A percentile compares a stretch with the other conserved stretches of the same genome.
phyloP scores from a whole-genome alignment of 2,329 filamentous ascomycete genomes.

The Sporothrix pallida region DNA sequence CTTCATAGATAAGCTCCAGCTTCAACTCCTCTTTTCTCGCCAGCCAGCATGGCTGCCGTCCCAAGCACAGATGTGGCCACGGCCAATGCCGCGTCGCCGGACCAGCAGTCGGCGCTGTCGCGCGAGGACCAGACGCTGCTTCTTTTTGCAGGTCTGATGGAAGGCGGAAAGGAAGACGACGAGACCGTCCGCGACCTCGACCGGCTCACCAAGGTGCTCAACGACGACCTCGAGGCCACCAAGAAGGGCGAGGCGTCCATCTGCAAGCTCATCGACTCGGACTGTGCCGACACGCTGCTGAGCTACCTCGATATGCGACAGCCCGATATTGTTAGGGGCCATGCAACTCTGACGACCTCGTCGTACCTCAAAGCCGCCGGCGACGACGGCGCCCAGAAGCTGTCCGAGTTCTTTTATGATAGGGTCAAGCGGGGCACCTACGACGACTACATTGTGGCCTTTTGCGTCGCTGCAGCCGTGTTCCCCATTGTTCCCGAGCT shows the following conservation, averaged over 20 bases:
- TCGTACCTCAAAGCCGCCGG: constrained; percentile 81
- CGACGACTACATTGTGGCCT: constrained; percentile 88
- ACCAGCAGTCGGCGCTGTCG: constrained; percentile 27
- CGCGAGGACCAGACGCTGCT: constrained; percentile 72
- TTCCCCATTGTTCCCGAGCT: constrained; percentile 84
- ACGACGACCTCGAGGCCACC: constrained; percentile 56
- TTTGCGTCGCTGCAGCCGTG: constrained; percentile 86
- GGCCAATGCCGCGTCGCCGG: background rate
- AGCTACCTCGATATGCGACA: constrained; percentile 84
- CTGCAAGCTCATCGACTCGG: constrained; percentile 69
- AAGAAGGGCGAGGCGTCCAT: constrained; percentile 56
- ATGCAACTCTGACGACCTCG: constrained; percentile 80
- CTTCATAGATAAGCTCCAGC: constrained; percentile 2
- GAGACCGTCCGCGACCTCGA: constrained; percentile 68
- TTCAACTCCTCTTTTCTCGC: background rate
- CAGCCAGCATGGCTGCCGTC: constrained; percentile 30
- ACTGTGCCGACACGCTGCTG: constrained; percentile 84
- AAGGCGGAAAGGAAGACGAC: constrained; percentile 82
- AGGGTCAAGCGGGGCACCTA: constrained; percentile 76
- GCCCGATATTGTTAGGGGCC: constrained; percentile 72
- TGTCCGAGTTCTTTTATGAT: constrained; percentile 75
- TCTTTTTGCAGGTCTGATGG: constrained; percentile 86
- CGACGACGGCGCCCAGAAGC: constrained; percentile 70
- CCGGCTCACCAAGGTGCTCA: constrained; percentile 64
- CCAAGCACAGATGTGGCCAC: constrained; percentile 3